These are phyloP conservation scores for Mortierella polycephala DNA, from an alignment of 371 early-diverging fungal species.

Conservation along the genomic window DNA sequence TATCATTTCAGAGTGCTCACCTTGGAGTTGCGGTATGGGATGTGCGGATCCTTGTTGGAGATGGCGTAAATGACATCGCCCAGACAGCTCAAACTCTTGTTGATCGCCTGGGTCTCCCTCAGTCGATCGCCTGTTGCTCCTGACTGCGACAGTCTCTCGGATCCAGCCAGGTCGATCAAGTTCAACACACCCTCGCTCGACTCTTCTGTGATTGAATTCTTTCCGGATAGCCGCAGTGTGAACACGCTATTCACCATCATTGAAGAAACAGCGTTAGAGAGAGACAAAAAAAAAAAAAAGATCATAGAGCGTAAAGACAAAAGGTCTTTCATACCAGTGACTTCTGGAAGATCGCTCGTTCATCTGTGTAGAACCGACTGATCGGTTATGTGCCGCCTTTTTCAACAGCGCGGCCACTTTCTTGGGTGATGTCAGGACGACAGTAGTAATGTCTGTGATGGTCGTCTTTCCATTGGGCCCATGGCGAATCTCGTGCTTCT, in stretches of 20 bases:
- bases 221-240: slow-evolving; percentile 81
- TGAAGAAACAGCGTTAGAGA: neutral
- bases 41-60: slow-evolving; percentile 84
- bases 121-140: slow-evolving; percentile 93
- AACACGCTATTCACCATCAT: slow-evolving; percentile 71
- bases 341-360: slow-evolving; percentile 96
- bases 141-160: slow-evolving; percentile 89
- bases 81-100: slow-evolving; percentile 92
- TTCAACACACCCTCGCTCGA: slow-evolving; percentile 81
- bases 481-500: slow-evolving; percentile 88
- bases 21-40: slow-evolving; percentile 98
- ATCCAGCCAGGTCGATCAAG: slow-evolving; percentile 98
- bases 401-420: slow-evolving; percentile 78
- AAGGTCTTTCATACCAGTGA: slow-evolving; percentile 67
- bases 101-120: slow-evolving; percentile 97
- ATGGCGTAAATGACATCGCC: slow-evolving; percentile 97
- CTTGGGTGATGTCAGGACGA: slow-evolving; percentile 71
- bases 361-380: slow-evolving; percentile 92
- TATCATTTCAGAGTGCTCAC: slow-evolving; percentile 8
- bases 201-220: slow-evolving; percentile 79
- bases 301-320: neutral
- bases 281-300: neutral
- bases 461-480: slow-evolving; percentile 77
- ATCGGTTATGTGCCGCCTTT: slow-evolving; percentile 85
- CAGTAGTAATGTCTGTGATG: slow-evolving; percentile 81